phyloP scores from a whole-genome alignment of 495 filamentous ascomycete genomes.

The Apiosordaria backusii region DNA sequence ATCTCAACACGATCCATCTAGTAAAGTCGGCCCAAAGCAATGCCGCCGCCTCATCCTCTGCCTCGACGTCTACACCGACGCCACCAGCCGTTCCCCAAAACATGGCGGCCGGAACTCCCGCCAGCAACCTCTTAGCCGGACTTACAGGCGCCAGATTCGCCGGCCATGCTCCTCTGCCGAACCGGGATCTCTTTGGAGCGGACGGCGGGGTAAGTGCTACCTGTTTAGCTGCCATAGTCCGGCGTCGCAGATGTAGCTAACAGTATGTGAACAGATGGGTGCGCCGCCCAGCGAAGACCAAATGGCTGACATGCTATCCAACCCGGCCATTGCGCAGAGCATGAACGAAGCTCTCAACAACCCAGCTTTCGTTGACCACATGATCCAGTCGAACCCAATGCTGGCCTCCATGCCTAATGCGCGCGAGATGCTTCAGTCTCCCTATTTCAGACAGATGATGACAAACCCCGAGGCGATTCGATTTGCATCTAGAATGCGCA shows the following conservation, averaged over 20 bases:
- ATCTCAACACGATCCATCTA: slow-evolving; percentile 91
- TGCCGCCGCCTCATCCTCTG: slow-evolving; percentile 55
- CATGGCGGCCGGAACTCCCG: slow-evolving; percentile 78
- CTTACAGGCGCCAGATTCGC: slow-evolving; percentile 94
- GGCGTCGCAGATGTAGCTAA: not conserved
- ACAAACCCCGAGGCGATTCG: slow-evolving; percentile 85
- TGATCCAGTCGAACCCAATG: slow-evolving; percentile 85
- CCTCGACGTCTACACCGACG: slow-evolving; percentile 49
- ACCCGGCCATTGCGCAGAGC: slow-evolving; percentile 74
- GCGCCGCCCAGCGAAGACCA: slow-evolving; percentile 74
- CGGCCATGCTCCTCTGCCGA: slow-evolving; percentile 84
- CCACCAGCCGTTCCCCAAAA: slow-evolving; percentile 73
- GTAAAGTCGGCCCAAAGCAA: slow-evolving; percentile 96
- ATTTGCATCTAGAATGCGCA: slow-evolving; percentile 73
- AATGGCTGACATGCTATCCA: slow-evolving; percentile 78
- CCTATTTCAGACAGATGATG: slow-evolving; percentile 88
- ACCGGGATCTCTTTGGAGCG: slow-evolving; percentile 85
- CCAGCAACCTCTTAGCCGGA: slow-evolving; percentile 83
- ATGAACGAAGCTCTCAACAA: slow-evolving; percentile 96
- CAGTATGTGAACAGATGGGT: slow-evolving; percentile 66
- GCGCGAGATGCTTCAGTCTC: slow-evolving; percentile 78
- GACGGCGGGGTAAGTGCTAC: slow-evolving; percentile 83
- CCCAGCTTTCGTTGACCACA: slow-evolving; percentile 84
- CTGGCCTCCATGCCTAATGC: slow-evolving; percentile 79
- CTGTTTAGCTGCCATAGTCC: not conserved